phyloP scores from a whole-genome alignment of 179 eudicot species.

The Beta lomatogona region DNA sequence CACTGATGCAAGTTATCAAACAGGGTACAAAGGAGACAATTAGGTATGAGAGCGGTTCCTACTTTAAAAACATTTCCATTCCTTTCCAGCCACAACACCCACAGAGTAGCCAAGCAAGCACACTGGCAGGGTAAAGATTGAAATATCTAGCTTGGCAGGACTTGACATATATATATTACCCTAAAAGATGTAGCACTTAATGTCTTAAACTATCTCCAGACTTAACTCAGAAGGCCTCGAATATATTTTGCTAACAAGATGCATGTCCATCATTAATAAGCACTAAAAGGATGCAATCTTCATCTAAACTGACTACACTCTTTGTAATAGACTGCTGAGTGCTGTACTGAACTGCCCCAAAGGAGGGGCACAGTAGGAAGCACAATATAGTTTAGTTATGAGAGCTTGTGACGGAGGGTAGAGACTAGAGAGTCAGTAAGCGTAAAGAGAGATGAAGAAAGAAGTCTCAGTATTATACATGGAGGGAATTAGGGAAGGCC shows the following conservation, averaged over 20 bases:
- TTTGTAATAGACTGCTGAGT: background rate
- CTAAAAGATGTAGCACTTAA: background rate
- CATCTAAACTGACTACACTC: background rate
- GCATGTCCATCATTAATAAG: background rate
- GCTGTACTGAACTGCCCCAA: too few species aligned
- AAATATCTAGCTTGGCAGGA: background rate
- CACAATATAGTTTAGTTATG: too few species aligned
- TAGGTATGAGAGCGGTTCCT: background rate
- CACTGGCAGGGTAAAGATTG: background rate
- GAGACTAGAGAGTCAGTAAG: too few species aligned
- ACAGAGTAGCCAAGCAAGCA: background rate
- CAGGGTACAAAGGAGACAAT: background rate
- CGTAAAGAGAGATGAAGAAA: too few species aligned
- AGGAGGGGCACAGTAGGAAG: too few species aligned
- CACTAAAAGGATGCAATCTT: background rate
- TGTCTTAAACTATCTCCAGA: background rate
- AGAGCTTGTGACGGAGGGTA: too few species aligned
- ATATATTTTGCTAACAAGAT: background rate
- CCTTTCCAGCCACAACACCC: background rate
- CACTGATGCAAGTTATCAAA: background rate
- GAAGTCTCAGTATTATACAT: too few species aligned
- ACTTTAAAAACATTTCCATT: background rate
- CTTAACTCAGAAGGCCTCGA: background rate
- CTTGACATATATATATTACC: background rate
- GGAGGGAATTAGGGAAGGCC: too few species aligned